Base-by-base conservation (phyloP, 2,329 filamentous ascomycete genomes). In the Apiospora kogelbergensis region DNA sequence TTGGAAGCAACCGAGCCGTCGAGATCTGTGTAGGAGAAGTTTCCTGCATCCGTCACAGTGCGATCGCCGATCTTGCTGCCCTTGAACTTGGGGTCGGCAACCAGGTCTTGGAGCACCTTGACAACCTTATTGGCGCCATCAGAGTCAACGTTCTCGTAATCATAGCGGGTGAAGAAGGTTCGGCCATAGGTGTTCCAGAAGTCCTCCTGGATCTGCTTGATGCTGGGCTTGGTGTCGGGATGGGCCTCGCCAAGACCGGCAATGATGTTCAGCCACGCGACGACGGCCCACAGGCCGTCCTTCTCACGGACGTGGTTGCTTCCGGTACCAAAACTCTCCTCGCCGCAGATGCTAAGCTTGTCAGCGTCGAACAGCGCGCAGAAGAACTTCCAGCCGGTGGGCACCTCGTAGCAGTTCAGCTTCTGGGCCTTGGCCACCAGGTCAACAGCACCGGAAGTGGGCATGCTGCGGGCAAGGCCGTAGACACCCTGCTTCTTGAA, bases 231-330 rank as follows among this genome's bases (percentile, higher is more conserved):
- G 74, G 93, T 90, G 70, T 86, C 90, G 24, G 93, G 89, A 77
- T 91, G 91, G 80, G 94, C 88, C 80, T 96, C 90, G 73, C 95
- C 95, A 64, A 98, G 90, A 73, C 93, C 95, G 71, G 96, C 96
- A 76, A 99, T 97, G 81, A 99, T 97, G 86, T 99, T 99, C 76
- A 99, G 85, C 96, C 96, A 99, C 41, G 96, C 96, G 67, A 98
- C 92, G 71, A 99, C 89, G 70, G 96, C 96, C 96, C 96, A 99
- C 53, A 99, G 88, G 71, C 96, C 96, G 78, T 99, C 96, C 89
- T 99, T 99, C 86, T 99, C 96, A 75, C 96, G 94, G 78, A 99
- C 97, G 83, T 99, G 96, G 86, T 99, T 98, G 82, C 93, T 97
- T 46, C 96, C 96, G 13, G 96, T 99, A 74, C 96, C 96, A 81